phyloP scores from a whole-genome alignment of 139 green algal species.

The Ettlia oleoabundans region DNA sequence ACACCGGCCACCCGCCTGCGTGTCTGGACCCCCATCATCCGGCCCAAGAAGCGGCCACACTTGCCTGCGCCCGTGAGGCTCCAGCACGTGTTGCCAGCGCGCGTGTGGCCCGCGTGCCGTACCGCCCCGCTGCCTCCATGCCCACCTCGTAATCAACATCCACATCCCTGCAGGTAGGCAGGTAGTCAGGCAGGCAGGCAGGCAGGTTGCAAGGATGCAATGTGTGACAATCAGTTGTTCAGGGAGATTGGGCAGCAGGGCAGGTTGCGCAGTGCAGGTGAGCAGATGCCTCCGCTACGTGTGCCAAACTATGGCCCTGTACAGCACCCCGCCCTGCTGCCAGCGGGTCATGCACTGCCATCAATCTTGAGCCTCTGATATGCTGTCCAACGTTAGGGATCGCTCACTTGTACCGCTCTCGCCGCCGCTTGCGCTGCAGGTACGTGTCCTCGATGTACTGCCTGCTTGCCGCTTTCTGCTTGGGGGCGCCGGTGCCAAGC shows the following conservation, averaged over 20 bases:
- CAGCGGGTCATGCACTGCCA: too few species aligned
- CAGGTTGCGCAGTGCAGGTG: neutral
- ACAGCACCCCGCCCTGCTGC: too few species aligned
- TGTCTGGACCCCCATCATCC: too few species aligned
- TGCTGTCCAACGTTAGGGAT: neutral
- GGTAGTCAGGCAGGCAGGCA: neutral
- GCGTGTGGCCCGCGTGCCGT: conserved; percentile 28
- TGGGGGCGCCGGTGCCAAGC: neutral
- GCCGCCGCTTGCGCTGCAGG: conserved; percentile 35
- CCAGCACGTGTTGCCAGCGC: conserved; percentile 2
- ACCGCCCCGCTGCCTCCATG: conserved; percentile 22
- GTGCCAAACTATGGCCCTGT: too few species aligned
- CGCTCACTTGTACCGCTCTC: conserved; percentile 42
- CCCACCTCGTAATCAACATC: conserved; percentile 45
- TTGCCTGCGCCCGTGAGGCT: conserved; percentile 14
- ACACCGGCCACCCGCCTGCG: too few species aligned
- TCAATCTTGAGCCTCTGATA: too few species aligned
- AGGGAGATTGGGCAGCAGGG: neutral
- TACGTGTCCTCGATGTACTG: conserved; percentile 41
- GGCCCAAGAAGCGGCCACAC: too few species aligned
- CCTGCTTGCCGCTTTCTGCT: neutral
- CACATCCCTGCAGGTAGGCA: conserved; percentile 19
- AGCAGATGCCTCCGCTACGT: neutral
- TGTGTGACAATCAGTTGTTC: neutral
- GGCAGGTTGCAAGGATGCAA: neutral